Evolutionary conservation across 441 rosid species (phyloP), one percentile per base, ranked within the genome.

Genomic region (Erysimum pusillum): DNA sequence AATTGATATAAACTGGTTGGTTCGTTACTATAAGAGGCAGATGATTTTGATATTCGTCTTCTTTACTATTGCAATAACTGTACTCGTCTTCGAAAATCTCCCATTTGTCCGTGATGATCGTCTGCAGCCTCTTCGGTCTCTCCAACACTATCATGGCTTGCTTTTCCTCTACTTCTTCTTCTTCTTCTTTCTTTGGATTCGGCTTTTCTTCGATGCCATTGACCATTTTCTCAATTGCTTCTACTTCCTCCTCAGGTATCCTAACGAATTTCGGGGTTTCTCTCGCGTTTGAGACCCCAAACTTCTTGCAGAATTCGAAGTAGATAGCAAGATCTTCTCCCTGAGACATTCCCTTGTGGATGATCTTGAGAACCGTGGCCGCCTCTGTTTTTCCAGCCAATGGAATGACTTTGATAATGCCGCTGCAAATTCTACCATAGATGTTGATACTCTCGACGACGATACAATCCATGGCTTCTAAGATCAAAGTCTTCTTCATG

Each of bases 391-490:
- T 80, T 2, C 80, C 81, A 9, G 86, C 84, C 1, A 66, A 12
- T 7, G 74, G 75, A 66, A 81, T 61, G 17, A 86, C 78, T 25
- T 69, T 81, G 64, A 79, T 74, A 14, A 90, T 63, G 22, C 53
- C 78, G 7, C 56, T 75, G 68, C 90, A 87, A 20, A 87, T 86
- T 67, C 80, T 84, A 75, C 86, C 80, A 42, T 87, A 87, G 31
- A 87, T 82, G 38, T 85, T 87, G 65, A 82, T 84, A 42, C 91
- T 83, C 60, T 91, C 93, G 34, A 86, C 54, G 17, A 86, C 70
- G 1, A 88, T 67, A 57, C 93, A 90, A 78, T 88, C 90, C 93
- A 91, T 85, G 4, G 91, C 95, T 75, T 91, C 97, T 3, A 83
- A 80, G 11, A 90, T 79, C 36, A 91, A 69, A 7, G 42, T 54